These are phyloP conservation scores for Ganoderma boninense DNA, from an alignment of 1,284 basidiomycete genomes.

Conservation along the genomic window DNA sequence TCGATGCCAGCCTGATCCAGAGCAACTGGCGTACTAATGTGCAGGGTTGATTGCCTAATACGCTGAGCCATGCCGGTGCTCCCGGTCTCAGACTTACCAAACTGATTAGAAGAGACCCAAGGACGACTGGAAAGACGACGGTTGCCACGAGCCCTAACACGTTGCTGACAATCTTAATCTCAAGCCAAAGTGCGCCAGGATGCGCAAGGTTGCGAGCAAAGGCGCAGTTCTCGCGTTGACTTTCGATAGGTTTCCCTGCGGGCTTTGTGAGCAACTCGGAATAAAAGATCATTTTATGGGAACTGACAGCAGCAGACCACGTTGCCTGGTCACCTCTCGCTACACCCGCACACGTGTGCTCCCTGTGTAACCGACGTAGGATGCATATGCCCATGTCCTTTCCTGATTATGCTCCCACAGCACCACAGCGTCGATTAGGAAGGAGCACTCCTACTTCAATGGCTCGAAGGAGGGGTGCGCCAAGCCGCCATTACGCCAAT, in stretches of 20 bases:
- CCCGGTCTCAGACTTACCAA: too few species aligned
- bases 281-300: neutral
- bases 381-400: neutral
- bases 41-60: too few species aligned
- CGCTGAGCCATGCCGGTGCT: too few species aligned
- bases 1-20: neutral
- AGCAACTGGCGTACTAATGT: neutral
- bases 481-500: neutral
- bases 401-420: neutral
- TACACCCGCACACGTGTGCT: neutral
- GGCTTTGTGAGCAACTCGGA: neutral
- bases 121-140: neutral
- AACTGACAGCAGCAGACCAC: neutral
- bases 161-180: too few species aligned
- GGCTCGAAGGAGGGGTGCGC: neutral
- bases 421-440: neutral
- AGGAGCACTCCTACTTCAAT: neutral
- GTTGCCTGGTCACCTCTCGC: neutral
- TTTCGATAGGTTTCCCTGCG: neutral
- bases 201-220: neutral
- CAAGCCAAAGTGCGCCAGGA: neutral
- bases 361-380: neutral
- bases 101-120: neutral
- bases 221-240: neutral
- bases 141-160: too few species aligned